Base-by-base conservation (phyloP, 176 grass and related monocot genomes). In the Melocanna baccifera region DNA sequence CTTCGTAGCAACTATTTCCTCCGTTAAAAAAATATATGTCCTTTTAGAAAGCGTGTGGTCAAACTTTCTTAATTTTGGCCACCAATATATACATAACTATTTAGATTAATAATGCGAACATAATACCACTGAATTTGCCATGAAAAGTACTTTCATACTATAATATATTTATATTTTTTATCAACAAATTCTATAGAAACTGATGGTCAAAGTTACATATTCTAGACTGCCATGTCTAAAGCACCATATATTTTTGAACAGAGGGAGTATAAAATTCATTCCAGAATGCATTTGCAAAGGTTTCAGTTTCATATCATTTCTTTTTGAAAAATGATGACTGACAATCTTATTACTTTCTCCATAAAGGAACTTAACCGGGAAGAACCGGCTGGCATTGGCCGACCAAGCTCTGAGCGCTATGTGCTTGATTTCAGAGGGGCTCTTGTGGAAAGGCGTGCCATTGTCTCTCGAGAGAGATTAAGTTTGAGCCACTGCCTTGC, bases 401-500 rank as follows among this genome's bases (percentile, higher is more conserved):
- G 82, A 83, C 93, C 89, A 72, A 92, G 62, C 84, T 88, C 87
- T 77, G 96, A 98, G 83, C 66, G 75, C 30, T 95, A 92, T 91
- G 87, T 98, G 68, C 89, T 93, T 71, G 96, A 98, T 89, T 93
- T 93, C 53, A 98, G 93, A 87, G 92, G 96, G 7, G 88, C 93
- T 78, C 76, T 95, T 57, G 89, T 98, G 22, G 93, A 98, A 86
- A 94, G 96, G 46, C 87, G 57, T 62, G 93, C 93, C 32, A 91
- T 98, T 89, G 93, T 98, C 77, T 85, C 78, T 23, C 66, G 96
- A 58, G 96, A 95, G 84, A 98, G 96, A 86, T 85, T 95, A 81
- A 98, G 85, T 90, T 84, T 98, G 75, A 98, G 96, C 64, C 96
- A 98, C 63, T 98, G 96, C 85, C 96, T 98, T 80, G 91, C 88